phyloP scores from a whole-genome alignment of 139 green algal species.

The Picochlorum costavermella region DNA sequence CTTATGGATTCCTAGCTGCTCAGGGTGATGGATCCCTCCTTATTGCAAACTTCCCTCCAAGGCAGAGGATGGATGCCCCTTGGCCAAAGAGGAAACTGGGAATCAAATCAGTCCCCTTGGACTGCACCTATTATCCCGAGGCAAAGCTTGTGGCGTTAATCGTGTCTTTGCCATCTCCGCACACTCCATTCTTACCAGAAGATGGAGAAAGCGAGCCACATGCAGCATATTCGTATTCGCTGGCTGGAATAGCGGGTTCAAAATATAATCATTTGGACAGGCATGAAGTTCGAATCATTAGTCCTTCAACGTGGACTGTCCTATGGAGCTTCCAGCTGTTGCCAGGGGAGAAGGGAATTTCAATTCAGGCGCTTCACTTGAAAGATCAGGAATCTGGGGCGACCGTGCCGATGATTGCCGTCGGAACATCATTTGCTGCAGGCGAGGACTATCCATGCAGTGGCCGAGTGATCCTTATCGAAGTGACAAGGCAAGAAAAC shows the following conservation, averaged over 20 bases:
- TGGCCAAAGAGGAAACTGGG: constrained; percentile 57
- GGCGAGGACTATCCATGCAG: constrained; percentile 79
- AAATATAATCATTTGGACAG: constrained; percentile 5
- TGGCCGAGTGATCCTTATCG: constrained; percentile 72
- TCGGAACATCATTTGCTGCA: constrained; percentile 35
- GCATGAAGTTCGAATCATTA: constrained; percentile 46
- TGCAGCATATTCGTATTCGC: constrained; percentile 30
- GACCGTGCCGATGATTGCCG: constrained; percentile 44
- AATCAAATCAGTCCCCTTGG: constrained; percentile 48
- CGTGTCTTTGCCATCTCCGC: constrained; percentile 28
- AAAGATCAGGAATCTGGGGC: constrained; percentile 28
- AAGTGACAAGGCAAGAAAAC: constrained; percentile 16
- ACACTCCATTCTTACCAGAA: constrained; percentile 38
- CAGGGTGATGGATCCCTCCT: not conserved
- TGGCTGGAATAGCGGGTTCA: constrained; percentile 15
- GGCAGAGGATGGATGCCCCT: constrained; percentile 56
- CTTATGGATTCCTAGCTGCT: constrained; percentile 37
- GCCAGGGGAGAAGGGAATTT: constrained; percentile 48
- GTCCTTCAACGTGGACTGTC: constrained; percentile 25
- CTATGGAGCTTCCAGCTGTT: constrained; percentile 33
- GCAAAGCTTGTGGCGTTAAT: constrained; percentile 47
- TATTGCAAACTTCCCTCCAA: constrained; percentile 66
- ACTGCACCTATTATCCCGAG: constrained; percentile 46
- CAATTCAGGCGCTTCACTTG: constrained; percentile 42
- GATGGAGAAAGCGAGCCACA: constrained; percentile 51